These are phyloP conservation scores for Saturnispora besseyi DNA, from an alignment of 805 yeast species.

Conservation along the genomic window DNA sequence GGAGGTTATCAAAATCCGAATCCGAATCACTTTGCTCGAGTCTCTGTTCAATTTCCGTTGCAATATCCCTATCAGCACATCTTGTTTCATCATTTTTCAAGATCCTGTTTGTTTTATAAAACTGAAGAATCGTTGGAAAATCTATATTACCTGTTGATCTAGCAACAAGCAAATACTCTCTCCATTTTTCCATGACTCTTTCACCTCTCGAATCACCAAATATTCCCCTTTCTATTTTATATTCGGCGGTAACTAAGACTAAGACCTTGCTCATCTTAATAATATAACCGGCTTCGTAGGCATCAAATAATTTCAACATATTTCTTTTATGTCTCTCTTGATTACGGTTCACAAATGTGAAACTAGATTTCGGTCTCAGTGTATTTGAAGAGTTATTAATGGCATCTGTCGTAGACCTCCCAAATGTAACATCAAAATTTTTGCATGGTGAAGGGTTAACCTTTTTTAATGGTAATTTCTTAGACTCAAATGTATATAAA, in stretches of 20 bases:
- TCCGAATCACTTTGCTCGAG: neutral
- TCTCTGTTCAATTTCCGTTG: neutral
- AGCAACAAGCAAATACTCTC: conserved; percentile 66
- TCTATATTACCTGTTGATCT: conserved; percentile 46
- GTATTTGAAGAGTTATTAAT: neutral
- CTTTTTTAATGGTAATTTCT: conserved; percentile 7
- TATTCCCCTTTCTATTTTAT: conserved; percentile 1
- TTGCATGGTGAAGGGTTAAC: conserved; percentile 8
- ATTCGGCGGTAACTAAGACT: conserved; percentile 41
- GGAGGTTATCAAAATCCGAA: neutral
- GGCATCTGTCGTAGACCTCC: neutral
- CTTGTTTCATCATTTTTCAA: conserved; percentile 15
- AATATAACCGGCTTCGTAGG: conserved; percentile 48
- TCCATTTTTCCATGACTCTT: conserved; percentile 64
- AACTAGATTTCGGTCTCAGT: neutral
- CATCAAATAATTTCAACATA: conserved; percentile 24
- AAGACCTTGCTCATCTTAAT: conserved; percentile 61
- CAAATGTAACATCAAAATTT: conserved; percentile 1
- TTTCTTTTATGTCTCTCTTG: conserved; percentile 15
- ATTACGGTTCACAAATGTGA: neutral
- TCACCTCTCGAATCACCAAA: conserved; percentile 31
- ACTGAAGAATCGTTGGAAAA: conserved; percentile 53
- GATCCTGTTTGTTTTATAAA: conserved; percentile 42
- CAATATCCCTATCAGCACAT: neutral
- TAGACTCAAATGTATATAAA: conserved; percentile 8